phyloP scores from a whole-genome alignment of 371 early-diverging fungal species.

The Mucor circinelloides region DNA sequence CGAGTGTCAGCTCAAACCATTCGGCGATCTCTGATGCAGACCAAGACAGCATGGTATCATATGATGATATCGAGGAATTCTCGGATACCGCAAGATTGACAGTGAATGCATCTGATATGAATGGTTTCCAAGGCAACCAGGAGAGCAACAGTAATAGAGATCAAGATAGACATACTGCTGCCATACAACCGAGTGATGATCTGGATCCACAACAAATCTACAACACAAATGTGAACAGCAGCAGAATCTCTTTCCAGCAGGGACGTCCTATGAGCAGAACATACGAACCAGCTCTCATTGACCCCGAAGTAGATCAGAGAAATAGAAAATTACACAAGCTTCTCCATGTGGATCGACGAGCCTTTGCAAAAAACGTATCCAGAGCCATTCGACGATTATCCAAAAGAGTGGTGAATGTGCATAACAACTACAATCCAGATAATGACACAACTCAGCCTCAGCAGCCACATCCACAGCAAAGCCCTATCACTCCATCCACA shows the following conservation, averaged over 20 bases:
- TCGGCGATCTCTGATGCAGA: background rate
- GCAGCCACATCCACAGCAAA: constrained; percentile 1
- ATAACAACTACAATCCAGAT: constrained; percentile 20
- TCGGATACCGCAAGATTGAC: constrained; percentile 48
- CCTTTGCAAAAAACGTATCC: constrained; percentile 2
- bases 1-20: background rate
- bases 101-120: constrained; percentile 27
- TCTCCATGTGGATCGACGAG: constrained; percentile 6
- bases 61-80: constrained; percentile 30
- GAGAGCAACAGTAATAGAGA: background rate
- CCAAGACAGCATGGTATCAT: constrained; percentile 1
- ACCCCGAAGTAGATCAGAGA: constrained; percentile 23
- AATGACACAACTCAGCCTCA: background rate
- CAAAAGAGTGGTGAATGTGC: constrained; percentile 35
- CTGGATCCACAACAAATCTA: constrained; percentile 1
- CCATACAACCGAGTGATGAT: background rate
- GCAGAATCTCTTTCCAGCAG: constrained; percentile 11
- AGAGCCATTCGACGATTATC: constrained; percentile 31
- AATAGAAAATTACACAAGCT: constrained; percentile 8
- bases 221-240: background rate
- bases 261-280: constrained; percentile 4
- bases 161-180: background rate
- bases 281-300: constrained; percentile 28
- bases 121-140: constrained; percentile 7
- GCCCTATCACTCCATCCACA: background rate